Evolutionary conservation across 2,329 filamentous ascomycete genomes (phyloP).

Genomic region (Verticillium zaregamsianum): DNA sequence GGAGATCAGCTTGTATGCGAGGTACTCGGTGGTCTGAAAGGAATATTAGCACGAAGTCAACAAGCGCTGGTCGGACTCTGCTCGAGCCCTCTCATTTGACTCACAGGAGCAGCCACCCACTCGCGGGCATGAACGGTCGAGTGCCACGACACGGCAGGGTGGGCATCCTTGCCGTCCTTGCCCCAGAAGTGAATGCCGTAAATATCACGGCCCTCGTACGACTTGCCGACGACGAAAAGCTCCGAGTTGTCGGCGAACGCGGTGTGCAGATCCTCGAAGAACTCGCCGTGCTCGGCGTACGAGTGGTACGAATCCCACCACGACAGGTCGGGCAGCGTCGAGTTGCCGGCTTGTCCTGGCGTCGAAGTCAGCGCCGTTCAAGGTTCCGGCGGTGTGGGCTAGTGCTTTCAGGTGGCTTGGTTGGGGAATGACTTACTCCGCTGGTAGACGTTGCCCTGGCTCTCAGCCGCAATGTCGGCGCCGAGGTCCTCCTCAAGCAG

Average conservation of each 20-base stretch:
- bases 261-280: conserved; percentile 35
- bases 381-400: background rate
- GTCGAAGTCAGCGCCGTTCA: background rate
- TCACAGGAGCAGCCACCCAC: conserved; percentile 52
- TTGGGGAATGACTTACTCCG: background rate
- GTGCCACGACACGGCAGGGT: conserved; percentile 44
- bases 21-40: conserved; percentile 33
- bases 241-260: conserved; percentile 40
- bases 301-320: conserved; percentile 48
- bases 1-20: conserved; percentile 38
- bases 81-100: conserved; percentile 29
- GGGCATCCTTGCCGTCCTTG: conserved; percentile 29
- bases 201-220: conserved; percentile 46
- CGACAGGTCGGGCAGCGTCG: conserved; percentile 27
- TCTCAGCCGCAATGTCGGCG: conserved; percentile 17
- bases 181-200: conserved; percentile 52
- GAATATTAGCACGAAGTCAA: background rate
- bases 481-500: conserved; percentile 20
- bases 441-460: background rate
- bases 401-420: background rate
- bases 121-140: conserved; percentile 48
- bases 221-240: conserved; percentile 38
- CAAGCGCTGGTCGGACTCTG: background rate
- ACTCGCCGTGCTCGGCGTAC: conserved; percentile 45
- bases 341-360: conserved; percentile 3